These are phyloP conservation scores for Oryza brachyantha DNA, from an alignment of 176 grass and related monocot genomes.

Conservation along the genomic window DNA sequence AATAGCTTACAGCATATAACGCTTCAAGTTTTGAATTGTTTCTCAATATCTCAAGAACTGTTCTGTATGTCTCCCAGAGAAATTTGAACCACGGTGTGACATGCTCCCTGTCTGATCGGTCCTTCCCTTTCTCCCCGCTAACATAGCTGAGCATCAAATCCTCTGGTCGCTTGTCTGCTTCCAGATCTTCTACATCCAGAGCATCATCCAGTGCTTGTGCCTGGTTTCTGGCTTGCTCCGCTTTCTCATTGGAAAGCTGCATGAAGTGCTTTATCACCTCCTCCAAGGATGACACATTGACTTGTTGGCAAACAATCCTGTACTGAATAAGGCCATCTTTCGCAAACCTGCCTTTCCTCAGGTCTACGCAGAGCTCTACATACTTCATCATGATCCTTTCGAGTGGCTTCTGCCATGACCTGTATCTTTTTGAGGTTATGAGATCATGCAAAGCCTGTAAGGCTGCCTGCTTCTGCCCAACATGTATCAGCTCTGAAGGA, in stretches of 20 bases:
- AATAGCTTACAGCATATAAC: conserved; percentile 77
- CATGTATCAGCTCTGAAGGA: conserved; percentile 84
- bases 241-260: conserved; percentile 80
- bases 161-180: conserved; percentile 92
- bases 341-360: conserved; percentile 90
- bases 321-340: conserved; percentile 99
- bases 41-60: conserved; percentile 83
- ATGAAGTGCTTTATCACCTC: conserved; percentile 99
- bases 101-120: conserved; percentile 83
- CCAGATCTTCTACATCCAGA: conserved; percentile 92
- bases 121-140: conserved; percentile 94
- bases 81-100: conserved; percentile 99
- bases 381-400: conserved; percentile 99
- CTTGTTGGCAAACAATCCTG: conserved; percentile 95
- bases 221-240: conserved; percentile 76
- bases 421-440: conserved; percentile 95
- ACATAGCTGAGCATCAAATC: conserved; percentile 97
- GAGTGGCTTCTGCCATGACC: conserved; percentile 87
- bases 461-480: conserved; percentile 96
- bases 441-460: conserved; percentile 93
- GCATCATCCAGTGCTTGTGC: conserved; percentile 86
- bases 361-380: conserved; percentile 87
- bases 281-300: conserved; percentile 87
- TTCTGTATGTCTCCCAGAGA: conserved; percentile 95
- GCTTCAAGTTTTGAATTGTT: conserved; percentile 98